Percentiles rank a stretch among this genome's conserved stretches.
Evolutionary conservation across 2,329 filamentous ascomycete species (phyloP).

Genomic region (Xylaria sp.): DNA sequence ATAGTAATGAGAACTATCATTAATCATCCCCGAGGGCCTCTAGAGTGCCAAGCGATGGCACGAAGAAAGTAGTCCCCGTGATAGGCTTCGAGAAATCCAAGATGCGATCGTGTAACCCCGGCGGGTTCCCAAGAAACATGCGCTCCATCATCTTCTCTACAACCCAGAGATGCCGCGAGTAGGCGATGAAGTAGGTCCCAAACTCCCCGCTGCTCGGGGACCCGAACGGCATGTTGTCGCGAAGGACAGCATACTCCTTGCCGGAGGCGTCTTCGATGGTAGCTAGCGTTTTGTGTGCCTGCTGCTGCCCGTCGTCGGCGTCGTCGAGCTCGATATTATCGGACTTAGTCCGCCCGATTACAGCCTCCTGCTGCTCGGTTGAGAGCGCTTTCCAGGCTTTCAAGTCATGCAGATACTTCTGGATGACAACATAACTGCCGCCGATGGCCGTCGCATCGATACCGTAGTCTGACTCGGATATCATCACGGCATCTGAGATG

Average conservation of each 20-base stretch:
- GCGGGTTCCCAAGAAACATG: slow-evolving; percentile 67
- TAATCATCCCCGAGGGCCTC: slow-evolving; percentile 27
- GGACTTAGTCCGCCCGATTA: slow-evolving; percentile 67
- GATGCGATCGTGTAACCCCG: slow-evolving; percentile 65
- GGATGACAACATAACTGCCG: slow-evolving; percentile 69
- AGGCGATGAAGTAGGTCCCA: slow-evolving; percentile 70
- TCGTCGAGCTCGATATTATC: slow-evolving; percentile 69
- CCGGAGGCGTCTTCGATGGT: slow-evolving; percentile 64
- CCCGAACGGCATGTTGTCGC: slow-evolving; percentile 72
- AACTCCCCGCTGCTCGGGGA: slow-evolving; percentile 62
- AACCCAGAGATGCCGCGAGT: slow-evolving; percentile 64
- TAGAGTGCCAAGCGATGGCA: slow-evolving; percentile 51
- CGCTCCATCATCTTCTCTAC: slow-evolving; percentile 67
- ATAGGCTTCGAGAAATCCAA: slow-evolving; percentile 65
- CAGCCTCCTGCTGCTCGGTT: slow-evolving; percentile 64
- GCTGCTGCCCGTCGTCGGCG: slow-evolving; percentile 56
- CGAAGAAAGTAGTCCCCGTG: slow-evolving; percentile 66
- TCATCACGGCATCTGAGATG: slow-evolving; percentile 56
- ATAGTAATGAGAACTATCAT: not conserved
- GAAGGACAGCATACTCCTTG: slow-evolving; percentile 63
- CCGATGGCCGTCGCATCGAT: slow-evolving; percentile 55
- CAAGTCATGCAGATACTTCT: slow-evolving; percentile 68
- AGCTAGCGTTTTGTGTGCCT: slow-evolving; percentile 65
- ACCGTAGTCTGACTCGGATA: slow-evolving; percentile 49
- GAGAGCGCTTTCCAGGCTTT: slow-evolving; percentile 58